phyloP scores from a whole-genome alignment of 192 early-diverging fungal species.

The Backusella parvicylindrica region DNA sequence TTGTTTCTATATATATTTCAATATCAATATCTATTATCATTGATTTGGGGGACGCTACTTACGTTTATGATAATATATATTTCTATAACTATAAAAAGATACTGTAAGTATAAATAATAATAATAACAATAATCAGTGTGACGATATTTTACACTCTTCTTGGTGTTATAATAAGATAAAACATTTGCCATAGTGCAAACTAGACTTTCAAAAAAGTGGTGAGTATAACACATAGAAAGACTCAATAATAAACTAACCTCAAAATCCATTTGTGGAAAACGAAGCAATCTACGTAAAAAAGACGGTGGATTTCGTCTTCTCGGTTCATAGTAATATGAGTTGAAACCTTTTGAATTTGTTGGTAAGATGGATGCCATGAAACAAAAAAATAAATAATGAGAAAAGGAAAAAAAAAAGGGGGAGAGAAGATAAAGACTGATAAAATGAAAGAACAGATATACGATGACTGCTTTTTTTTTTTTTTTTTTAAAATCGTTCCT shows the following conservation, averaged over 20 bases:
- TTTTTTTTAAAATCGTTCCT: no score
- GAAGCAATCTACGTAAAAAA: not conserved
- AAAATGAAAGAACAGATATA: no score
- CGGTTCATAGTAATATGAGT: not conserved
- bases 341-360: not conserved
- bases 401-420: not conserved
- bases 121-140: not conserved
- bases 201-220: conserved; percentile 28
- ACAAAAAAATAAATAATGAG: not conserved
- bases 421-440: not conserved
- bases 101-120: not conserved
- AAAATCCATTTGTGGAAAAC: conserved; percentile 72
- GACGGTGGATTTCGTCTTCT: not conserved
- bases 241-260: conserved; percentile 35
- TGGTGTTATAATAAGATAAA: conserved; percentile 79
- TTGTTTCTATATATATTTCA: conserved; percentile 72
- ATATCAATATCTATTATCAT: not conserved
- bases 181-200: conserved; percentile 88
- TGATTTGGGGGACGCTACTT: conserved; percentile 8
- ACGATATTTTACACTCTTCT: conserved; percentile 68
- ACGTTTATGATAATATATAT: conserved; percentile 97
- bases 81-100: conserved; percentile 71
- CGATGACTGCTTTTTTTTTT: not conserved
- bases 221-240: not conserved
- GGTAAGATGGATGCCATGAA: not conserved